Evolutionary conservation across 768 basidiomycete genomes (phyloP).

Genomic region (Pluteus cervinus): DNA sequence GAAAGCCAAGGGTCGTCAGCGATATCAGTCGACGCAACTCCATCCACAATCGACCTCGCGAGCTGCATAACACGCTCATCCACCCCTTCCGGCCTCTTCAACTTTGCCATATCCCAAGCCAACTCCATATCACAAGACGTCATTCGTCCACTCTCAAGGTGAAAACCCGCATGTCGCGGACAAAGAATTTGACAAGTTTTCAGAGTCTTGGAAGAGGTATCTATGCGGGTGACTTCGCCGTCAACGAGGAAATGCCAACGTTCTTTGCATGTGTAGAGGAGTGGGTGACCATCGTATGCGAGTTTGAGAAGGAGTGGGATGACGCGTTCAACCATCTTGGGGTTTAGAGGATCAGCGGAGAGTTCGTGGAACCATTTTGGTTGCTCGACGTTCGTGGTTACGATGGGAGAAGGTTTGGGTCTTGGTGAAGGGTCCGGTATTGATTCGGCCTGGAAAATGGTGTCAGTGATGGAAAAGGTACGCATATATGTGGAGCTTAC

Average conservation of each 20-base stretch:
- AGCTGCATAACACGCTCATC: slow-evolving; percentile 31
- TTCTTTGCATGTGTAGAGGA: slow-evolving; percentile 46
- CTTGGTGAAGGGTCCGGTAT: no score
- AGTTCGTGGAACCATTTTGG: slow-evolving; percentile 59
- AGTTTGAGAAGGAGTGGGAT: slow-evolving; percentile 66
- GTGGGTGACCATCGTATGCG: slow-evolving; percentile 53
- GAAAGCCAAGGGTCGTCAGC: slow-evolving; percentile 46
- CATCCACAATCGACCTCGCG: slow-evolving; percentile 30
- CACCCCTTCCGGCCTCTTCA: slow-evolving; percentile 28
- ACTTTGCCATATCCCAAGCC: slow-evolving; percentile 39
- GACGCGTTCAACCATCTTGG: slow-evolving; percentile 39
- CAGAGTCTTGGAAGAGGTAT: slow-evolving; percentile 40
- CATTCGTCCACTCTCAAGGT: slow-evolving; percentile 38
- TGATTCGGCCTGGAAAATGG: no score
- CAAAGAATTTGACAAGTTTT: slow-evolving; percentile 37
- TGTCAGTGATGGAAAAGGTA: no score
- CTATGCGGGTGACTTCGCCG: slow-evolving; percentile 29
- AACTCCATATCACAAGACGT: slow-evolving; percentile 34
- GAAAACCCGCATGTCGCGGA: slow-evolving; percentile 38
- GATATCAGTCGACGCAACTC: slow-evolving; percentile 10
- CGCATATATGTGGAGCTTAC: slow-evolving; percentile 14
- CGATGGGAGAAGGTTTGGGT: background rate
- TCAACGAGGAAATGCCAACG: slow-evolving; percentile 61
- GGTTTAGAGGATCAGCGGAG: slow-evolving; percentile 32
- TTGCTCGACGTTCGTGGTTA: slow-evolving; percentile 12